Percentiles rank a stretch among this genome's conserved stretches.
Evolutionary conservation across 2,329 filamentous ascomycete genomes (phyloP).

Genomic region (Drechslerella coelobrocha): DNA sequence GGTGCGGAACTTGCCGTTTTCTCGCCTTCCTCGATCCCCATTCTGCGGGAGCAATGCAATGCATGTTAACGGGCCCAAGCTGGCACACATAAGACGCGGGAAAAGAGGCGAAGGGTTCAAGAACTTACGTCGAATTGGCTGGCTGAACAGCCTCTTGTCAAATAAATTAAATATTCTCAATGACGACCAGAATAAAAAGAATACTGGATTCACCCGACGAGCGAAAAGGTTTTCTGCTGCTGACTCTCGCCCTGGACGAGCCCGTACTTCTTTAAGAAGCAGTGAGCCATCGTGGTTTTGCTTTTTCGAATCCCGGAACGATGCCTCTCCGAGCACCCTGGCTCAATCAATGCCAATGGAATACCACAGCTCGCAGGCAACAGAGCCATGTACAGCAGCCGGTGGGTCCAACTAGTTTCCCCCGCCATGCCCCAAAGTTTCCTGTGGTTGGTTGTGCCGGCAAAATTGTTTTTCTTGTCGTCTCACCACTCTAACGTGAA

Average conservation of each 20-base stretch:
- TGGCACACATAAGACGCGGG: background rate
- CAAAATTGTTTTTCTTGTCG: background rate
- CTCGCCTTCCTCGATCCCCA: constrained; percentile 48
- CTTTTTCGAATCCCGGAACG: constrained; percentile 31
- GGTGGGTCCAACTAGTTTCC: background rate
- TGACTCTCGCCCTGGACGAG: constrained; percentile 19
- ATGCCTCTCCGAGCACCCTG: constrained; percentile 1
- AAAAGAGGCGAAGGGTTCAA: background rate
- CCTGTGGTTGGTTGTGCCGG: background rate
- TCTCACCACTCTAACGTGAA: background rate
- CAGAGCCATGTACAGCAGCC: too few species aligned
- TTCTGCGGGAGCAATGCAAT: constrained; percentile 38
- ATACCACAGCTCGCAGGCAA: too few species aligned
- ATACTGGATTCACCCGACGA: background rate
- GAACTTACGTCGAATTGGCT: too few species aligned
- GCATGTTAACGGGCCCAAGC: constrained; percentile 34
- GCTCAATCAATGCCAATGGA: too few species aligned
- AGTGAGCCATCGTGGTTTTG: constrained; percentile 32
- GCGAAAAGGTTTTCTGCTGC: constrained; percentile 8
- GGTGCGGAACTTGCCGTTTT: constrained; percentile 49
- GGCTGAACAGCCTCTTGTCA: too few species aligned
- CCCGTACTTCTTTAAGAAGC: constrained; percentile 44
- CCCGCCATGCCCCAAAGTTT: background rate
- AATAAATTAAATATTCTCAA: too few species aligned
- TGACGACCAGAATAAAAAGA: background rate